Evolutionary conservation across 2,329 filamentous ascomycete genomes (phyloP).

Genomic region (Cladophialophora psammophila): DNA sequence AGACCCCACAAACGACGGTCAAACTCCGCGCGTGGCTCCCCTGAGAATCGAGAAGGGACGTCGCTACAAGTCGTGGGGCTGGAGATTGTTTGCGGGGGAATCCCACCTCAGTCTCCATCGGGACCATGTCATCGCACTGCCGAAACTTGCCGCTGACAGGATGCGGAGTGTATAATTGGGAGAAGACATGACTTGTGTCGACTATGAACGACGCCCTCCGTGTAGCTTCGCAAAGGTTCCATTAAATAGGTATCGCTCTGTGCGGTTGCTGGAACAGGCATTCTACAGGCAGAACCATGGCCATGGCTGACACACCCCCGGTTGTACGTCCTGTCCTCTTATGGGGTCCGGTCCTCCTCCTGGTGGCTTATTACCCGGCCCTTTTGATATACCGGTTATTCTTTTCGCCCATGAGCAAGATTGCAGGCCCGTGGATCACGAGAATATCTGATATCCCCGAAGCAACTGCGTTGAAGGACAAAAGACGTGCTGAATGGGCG

Average conservation of each 20-base stretch:
- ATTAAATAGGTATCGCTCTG: background rate
- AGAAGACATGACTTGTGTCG: background rate
- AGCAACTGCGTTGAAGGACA: constrained; percentile 31
- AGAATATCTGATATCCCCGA: constrained; percentile 31
- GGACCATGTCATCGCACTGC: constrained; percentile 11
- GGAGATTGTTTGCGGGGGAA: constrained; percentile 17
- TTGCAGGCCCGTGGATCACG: constrained; percentile 39
- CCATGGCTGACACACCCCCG: constrained; percentile 19
- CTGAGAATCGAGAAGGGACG: background rate
- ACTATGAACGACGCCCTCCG: background rate
- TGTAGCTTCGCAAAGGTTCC: background rate
- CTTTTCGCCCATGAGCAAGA: constrained; percentile 39
- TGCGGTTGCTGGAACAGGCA: background rate
- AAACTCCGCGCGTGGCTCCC: constrained; percentile 18
- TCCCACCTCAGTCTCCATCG: constrained; percentile 18
- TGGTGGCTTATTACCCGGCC: constrained; percentile 19
- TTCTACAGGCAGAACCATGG: background rate
- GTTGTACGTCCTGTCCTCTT: constrained; percentile 8
- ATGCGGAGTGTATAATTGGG: constrained; percentile 11
- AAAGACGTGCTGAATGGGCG: constrained; percentile 31
- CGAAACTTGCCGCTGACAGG: constrained; percentile 13
- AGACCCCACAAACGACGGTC: constrained; percentile 24
- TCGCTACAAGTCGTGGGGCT: constrained; percentile 19
- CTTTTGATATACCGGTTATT: constrained; percentile 37
- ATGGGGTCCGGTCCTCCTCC: constrained; percentile 15